phyloP scores from a whole-genome alignment of 768 basidiomycete genomes.

The Aureoboletus auriporus region DNA sequence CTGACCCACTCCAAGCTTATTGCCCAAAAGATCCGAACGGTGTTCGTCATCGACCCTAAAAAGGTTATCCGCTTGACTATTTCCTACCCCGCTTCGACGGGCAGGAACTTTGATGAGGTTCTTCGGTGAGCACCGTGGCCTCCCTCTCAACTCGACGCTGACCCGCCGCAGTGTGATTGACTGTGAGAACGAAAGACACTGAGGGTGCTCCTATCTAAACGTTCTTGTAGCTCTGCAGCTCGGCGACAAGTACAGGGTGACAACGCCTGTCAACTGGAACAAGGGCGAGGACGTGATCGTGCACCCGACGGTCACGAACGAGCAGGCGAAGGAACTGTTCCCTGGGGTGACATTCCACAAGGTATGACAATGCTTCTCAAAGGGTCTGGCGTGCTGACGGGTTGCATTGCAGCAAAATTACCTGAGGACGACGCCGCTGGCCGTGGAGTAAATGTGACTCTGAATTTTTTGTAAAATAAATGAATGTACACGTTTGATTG shows the following conservation, averaged over 20 bases:
- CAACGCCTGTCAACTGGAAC: conserved; percentile 94
- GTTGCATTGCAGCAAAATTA: conserved; percentile 56
- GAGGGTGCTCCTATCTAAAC: conserved; percentile 27
- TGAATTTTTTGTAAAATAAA: neutral
- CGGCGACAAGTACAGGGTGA: conserved; percentile 79
- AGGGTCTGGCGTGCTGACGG: neutral
- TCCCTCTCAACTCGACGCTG: neutral
- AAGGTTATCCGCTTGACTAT: conserved; percentile 89
- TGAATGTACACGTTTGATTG: conserved; percentile 16
- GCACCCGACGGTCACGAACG: conserved; percentile 75
- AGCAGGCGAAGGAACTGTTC: conserved; percentile 91
- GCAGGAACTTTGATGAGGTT: conserved; percentile 85
- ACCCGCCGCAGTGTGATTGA: conserved; percentile 65
- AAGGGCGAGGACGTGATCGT: conserved; percentile 94
- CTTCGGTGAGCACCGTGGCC: conserved; percentile 39
- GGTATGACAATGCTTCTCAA: conserved; percentile 38
- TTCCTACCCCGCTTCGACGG: conserved; percentile 93
- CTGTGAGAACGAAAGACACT: conserved; percentile 36
- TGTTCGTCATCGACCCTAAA: conserved; percentile 97
- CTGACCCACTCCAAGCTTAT: neutral
- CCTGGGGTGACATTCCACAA: conserved; percentile 76
- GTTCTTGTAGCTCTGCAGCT: conserved; percentile 67
- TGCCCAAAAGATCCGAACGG: conserved; percentile 74
- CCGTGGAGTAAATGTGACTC: conserved; percentile 14
- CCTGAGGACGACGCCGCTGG: conserved; percentile 73